These are phyloP conservation scores for Chaetomium olivaceum DNA, from an alignment of 2,329 filamentous ascomycete species.

Conservation along the genomic window DNA sequence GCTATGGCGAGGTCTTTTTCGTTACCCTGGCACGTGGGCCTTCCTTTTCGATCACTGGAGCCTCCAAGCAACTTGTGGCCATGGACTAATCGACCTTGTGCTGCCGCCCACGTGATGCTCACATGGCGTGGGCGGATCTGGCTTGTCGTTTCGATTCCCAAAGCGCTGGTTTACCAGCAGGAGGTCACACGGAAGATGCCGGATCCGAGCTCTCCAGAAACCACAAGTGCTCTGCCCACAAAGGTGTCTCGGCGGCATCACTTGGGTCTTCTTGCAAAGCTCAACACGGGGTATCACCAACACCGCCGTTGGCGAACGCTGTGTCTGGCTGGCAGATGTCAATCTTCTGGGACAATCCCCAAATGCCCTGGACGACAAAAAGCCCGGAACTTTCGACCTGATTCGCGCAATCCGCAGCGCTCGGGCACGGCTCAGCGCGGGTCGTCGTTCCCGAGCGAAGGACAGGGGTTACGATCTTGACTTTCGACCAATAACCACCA, in stretches of 20 bases:
- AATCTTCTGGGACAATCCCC: not conserved
- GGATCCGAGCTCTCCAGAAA: not conserved
- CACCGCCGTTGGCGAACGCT: not conserved
- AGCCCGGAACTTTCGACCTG: constrained; percentile 3
- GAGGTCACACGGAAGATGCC: not conserved
- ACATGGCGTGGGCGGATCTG: not conserved
- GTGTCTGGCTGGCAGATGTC: not conserved
- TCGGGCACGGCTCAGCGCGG: not conserved
- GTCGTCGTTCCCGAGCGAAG: not conserved
- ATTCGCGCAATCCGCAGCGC: constrained; percentile 1
- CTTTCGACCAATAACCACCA: not conserved
- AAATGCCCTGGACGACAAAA: not conserved
- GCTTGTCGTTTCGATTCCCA: not conserved
- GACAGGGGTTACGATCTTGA: not conserved
- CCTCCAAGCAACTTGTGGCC: not conserved
- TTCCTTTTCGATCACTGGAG: not conserved
- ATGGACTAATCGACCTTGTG: not conserved
- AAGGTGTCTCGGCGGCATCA: not conserved
- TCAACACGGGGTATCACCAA: too few relatives aligned
- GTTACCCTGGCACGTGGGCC: not conserved
- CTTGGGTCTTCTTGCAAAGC: not conserved
- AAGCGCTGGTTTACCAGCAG: not conserved
- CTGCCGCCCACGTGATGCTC: not conserved
- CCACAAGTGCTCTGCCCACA: not conserved
- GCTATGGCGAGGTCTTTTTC: not conserved